phyloP scores from a whole-genome alignment of 345 rosid species.

The Syzygium aromaticum region DNA sequence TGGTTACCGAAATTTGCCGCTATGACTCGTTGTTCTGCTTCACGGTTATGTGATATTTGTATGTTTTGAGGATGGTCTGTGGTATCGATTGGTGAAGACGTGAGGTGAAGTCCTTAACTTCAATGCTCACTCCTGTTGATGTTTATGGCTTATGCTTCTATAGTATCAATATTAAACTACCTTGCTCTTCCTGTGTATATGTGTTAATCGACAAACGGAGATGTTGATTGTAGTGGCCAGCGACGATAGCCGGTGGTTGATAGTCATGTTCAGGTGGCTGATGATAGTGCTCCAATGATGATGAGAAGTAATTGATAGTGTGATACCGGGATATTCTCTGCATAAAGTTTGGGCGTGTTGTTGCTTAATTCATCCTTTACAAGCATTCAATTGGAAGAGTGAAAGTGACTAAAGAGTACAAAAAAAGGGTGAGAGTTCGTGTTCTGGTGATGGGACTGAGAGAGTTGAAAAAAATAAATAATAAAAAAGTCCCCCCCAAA shows the following conservation, averaged over 20 bases:
- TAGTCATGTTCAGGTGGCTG: not conserved
- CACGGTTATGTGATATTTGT: not conserved
- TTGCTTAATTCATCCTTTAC: too few relatives aligned
- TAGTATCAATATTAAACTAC: not conserved
- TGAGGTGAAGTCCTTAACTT: not conserved
- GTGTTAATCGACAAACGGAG: not conserved
- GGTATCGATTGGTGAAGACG: not conserved
- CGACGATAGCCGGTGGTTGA: rapidly evolving
- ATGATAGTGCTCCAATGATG: too few relatives aligned
- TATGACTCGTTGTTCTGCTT: not conserved
- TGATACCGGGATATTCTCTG: too few relatives aligned
- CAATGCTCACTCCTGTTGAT: not conserved
- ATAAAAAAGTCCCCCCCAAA: too few relatives aligned
- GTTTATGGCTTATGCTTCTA: not conserved
- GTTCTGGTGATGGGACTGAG: too few relatives aligned
- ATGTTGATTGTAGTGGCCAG: not conserved
- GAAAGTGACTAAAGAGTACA: too few relatives aligned
- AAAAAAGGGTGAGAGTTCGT: too few relatives aligned
- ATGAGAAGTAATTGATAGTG: not conserved
- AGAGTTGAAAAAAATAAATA: too few relatives aligned
- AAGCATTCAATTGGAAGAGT: too few relatives aligned
- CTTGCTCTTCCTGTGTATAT: not conserved
- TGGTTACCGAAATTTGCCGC: not conserved
- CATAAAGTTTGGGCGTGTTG: too few relatives aligned
- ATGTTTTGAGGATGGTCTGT: not conserved